phyloP scores from a whole-genome alignment of 2,329 filamentous ascomycete genomes.

The Sarocladiaceae sp. region DNA sequence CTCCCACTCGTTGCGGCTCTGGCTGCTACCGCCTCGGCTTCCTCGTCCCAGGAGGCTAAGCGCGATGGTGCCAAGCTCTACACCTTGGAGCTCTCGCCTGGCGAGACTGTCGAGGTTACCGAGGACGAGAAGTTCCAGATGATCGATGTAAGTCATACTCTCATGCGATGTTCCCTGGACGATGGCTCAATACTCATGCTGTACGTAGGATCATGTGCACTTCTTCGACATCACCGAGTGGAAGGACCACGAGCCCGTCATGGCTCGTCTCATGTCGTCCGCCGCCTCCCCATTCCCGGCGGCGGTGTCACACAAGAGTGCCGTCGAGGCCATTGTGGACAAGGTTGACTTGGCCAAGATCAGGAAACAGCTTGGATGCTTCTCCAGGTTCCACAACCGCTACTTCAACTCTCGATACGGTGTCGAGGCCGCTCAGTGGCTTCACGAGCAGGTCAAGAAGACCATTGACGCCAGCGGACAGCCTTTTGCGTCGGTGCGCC shows the following conservation, averaged over 20 bases:
- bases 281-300: slow-evolving; percentile 8
- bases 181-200: not conserved
- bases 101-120: slow-evolving; percentile 18
- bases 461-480: slow-evolving; percentile 31
- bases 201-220: slow-evolving; percentile 15
- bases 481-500: slow-evolving; percentile 33
- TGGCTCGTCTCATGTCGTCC: slow-evolving; percentile 10
- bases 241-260: slow-evolving; percentile 11
- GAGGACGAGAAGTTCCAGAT: slow-evolving; percentile 21
- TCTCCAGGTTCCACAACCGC: slow-evolving; percentile 33
- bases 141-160: slow-evolving; percentile 17
- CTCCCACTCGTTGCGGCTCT: slow-evolving; percentile 16
- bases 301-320: slow-evolving; percentile 15
- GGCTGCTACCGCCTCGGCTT: slow-evolving; percentile 14
- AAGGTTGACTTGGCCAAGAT: slow-evolving; percentile 22
- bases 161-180: not conserved
- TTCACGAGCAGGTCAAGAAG: slow-evolving; percentile 33
- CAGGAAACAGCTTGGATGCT: slow-evolving; percentile 25
- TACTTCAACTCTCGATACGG: slow-evolving; percentile 41
- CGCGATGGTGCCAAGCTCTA: slow-evolving; percentile 14
- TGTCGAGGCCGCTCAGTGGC: slow-evolving; percentile 36
- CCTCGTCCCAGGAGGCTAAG: slow-evolving; percentile 9
- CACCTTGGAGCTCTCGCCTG: slow-evolving; percentile 18
- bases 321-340: slow-evolving; percentile 15
- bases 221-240: slow-evolving; percentile 22